Evolutionary conservation across 805 yeast species (phyloP), one percentile per base, ranked within the genome.

Genomic region (Aciculoconidium aculeatum): DNA sequence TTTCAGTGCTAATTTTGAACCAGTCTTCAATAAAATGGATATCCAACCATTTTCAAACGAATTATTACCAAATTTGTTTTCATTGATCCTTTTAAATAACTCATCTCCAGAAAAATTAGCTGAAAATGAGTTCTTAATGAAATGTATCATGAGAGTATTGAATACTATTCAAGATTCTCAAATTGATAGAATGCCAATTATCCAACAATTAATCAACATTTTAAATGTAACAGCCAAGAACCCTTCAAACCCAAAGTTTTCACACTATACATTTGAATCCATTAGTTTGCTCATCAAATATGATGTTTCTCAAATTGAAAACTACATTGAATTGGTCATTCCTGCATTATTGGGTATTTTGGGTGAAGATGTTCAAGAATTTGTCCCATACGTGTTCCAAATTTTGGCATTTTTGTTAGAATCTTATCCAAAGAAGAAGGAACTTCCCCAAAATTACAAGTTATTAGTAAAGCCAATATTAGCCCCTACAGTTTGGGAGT

Each of bases 161-260:
- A 67, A 80, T 28, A 74, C 87, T 11, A 71, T 86, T 6, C 85
- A 82, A 43, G 84, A 82, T 39, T 58, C 76, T 1, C 49, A 84
- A n/a, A 55, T 55, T 19, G 60, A 70, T 31, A 59, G 71, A 25
- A 43, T 63, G 10, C 70, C 75, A 4, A 51, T 72, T 15, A 61
- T 85, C 20, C 66, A 70, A 18, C 88, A 88, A 49, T 61, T 90
- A 23, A 57, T 88, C 25, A 63, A 70, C 29, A 82, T 92, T 27
- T 66, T 88, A 27, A 67, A 66, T 10, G 72, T 76, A 10, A 86
- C 88, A 32, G 65, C 87, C 14, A 78, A 77, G 44, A 92, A 92
- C 47, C 99, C 99, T 5, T 84, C 97, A 4, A 92, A 92, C 57
- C 98, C 99, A 24, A 75, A 80, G 44, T 92, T 92, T 49, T 74